These are phyloP conservation scores for Candida pseudocylindracea DNA, from an alignment of 1,139 yeast species.

Conservation along the genomic window DNA sequence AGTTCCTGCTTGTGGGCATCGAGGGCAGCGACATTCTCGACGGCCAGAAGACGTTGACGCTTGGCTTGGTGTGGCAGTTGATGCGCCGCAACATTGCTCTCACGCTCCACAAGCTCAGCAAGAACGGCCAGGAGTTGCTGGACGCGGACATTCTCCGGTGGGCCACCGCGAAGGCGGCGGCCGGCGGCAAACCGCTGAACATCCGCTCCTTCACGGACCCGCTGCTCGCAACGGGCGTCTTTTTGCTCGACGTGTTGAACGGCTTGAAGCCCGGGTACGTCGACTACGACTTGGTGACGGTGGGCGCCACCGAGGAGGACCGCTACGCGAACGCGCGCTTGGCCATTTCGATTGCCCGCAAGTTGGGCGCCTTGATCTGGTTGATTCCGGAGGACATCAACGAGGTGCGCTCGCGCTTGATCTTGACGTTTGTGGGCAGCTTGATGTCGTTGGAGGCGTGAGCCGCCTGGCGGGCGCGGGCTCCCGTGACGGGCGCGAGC, in stretches of 20 bases:
- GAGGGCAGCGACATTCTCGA: constrained; percentile 97
- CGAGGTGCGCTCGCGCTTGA: constrained; percentile 85
- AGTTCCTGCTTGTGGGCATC: constrained; percentile 87
- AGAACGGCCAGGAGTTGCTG: constrained; percentile 34
- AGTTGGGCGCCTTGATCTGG: constrained; percentile 95
- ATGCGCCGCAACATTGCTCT: constrained; percentile 89
- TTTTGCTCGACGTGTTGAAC: constrained; percentile 71
- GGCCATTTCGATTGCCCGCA: constrained; percentile 96
- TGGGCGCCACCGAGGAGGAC: constrained; percentile 64
- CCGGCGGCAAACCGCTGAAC: constrained; percentile 53
- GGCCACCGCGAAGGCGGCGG: constrained; percentile 72
- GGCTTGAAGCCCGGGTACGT: constrained; percentile 96
- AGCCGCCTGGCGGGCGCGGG: no score
- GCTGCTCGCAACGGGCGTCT: constrained; percentile 52
- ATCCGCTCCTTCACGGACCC: constrained; percentile 77
- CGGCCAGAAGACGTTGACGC: constrained; percentile 71
- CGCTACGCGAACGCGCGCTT: constrained; percentile 84
- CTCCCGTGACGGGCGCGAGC: no score
- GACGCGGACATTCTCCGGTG: constrained; percentile 79
- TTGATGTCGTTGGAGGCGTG: constrained; percentile 33
- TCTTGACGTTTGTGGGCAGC: constrained; percentile 85
- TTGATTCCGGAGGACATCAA: constrained; percentile 97
- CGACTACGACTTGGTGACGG: constrained; percentile 75
- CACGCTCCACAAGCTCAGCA: constrained; percentile 52
- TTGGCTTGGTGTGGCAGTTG: constrained; percentile 97